Evolutionary conservation across 805 yeast genomes (phyloP), one percentile per base, ranked within the genome.

Genomic region (Cyberlindnera samutprakarnensis): DNA sequence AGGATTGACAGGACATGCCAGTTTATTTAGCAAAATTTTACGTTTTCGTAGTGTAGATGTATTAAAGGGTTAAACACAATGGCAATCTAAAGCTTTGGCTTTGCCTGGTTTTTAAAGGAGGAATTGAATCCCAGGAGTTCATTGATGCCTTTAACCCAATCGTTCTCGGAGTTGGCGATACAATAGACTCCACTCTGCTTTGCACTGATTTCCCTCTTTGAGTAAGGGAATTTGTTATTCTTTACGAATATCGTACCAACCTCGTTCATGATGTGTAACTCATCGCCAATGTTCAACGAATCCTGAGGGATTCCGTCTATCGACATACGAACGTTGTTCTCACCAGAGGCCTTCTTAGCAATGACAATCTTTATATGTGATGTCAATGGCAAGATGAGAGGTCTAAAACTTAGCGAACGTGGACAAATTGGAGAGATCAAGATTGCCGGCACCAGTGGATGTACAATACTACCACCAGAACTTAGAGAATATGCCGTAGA

Each of bases 381-480:
- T 3, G 80, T 68, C 17, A 79, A 66, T 0, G 97, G 96, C 34
- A 88, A 63, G 6, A 88, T 68, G 29, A 88, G 59, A 4, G 96
- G 97, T 49, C 97, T 62, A 54, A 88, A 88, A n/a, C 92, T 80
- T 18, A 88, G 63, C 11, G 94, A 82, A 36, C 95, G 60, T 7
- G 97, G 96, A 51, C 96, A 87, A 31, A 88, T 84, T 9, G 96
- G 96, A 0, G 96, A 83, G 20, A 88, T 56, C 28, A 88, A 59
- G 9, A 85, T 78, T 38, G 92, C 79, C 12, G 86, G 80, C 7
- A 88, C 94, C 32, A 77, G 59, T 0, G 97, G 96, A 42, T 88
- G 94, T 2, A 85, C 90, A 37, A 88, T 88, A 11, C 95, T 76
- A 2, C 97, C 97, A 11, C 97, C 96, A 1, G 94, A 75, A 18